These are phyloP conservation scores for Cladosporium sp. DNA, from an alignment of 2,329 filamentous ascomycete genomes.

Conservation along the genomic window DNA sequence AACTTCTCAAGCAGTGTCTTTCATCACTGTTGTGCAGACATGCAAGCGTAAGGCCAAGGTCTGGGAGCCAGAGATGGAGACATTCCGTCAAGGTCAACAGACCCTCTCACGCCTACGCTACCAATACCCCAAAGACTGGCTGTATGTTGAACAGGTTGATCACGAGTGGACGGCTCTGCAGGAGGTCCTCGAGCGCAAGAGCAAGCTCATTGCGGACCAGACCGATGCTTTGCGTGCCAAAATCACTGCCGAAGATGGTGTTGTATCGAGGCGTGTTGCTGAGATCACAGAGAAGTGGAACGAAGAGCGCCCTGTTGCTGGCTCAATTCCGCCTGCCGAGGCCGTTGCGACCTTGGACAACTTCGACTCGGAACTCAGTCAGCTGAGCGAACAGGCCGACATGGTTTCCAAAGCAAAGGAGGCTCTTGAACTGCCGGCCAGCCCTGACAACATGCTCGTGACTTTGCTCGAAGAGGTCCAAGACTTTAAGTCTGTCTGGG, in stretches of 20 bases:
- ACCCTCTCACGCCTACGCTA: slow-evolving; percentile 89
- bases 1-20: slow-evolving; percentile 94
- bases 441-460: slow-evolving; percentile 77
- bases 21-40: slow-evolving; percentile 96
- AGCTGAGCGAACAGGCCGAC: slow-evolving; percentile 81
- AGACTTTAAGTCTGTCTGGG: slow-evolving; percentile 99
- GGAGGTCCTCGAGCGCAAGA: slow-evolving; percentile 87
- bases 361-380: slow-evolving; percentile 83
- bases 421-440: slow-evolving; percentile 83
- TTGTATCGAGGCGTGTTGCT: slow-evolving; percentile 83
- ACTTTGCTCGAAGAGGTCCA: slow-evolving; percentile 92
- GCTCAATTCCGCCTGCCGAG: slow-evolving; percentile 85
- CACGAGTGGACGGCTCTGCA: slow-evolving; percentile 93
- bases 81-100: slow-evolving; percentile 93
- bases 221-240: slow-evolving; percentile 93
- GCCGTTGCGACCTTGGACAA: slow-evolving; percentile 78
- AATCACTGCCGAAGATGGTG: slow-evolving; percentile 89
- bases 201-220: slow-evolving; percentile 94
- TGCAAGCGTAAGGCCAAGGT: slow-evolving; percentile 91
- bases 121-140: slow-evolving; percentile 90
- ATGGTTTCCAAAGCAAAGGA: slow-evolving; percentile 98
- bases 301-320: slow-evolving; percentile 94
- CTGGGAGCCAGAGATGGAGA: slow-evolving; percentile 94
- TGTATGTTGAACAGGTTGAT: slow-evolving; percentile 93
- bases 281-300: slow-evolving; percentile 89